Percentiles rank a stretch among this genome's conserved stretches.
Conservation (phyloP, 2,329 filamentous ascomycete species). For the Stemphylium beticola region DNA sequence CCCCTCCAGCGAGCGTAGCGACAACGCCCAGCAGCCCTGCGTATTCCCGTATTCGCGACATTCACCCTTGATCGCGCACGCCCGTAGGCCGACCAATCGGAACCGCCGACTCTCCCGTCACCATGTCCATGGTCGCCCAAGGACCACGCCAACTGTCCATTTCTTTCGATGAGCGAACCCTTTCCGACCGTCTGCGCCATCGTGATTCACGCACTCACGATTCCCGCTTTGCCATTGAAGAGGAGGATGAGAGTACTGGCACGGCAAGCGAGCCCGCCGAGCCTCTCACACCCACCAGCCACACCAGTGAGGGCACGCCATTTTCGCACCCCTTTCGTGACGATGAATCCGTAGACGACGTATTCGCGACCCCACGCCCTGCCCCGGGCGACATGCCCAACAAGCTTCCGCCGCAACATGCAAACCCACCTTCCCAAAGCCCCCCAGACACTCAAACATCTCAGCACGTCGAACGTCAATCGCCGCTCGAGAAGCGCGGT, state of each 20-base stretch:
- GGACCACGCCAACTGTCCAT: constrained; percentile 26
- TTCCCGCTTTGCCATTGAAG: constrained; percentile 41
- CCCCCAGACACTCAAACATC: neutral
- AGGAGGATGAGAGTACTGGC: constrained; percentile 49
- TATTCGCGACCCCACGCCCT: constrained; percentile 24
- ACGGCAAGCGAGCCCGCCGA: constrained; percentile 49
- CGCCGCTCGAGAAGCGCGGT: constrained; percentile 34
- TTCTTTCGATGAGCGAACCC: constrained; percentile 26
- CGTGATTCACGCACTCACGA: constrained; percentile 39
- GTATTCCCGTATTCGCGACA: constrained; percentile 9
- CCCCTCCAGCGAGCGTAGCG: constrained; percentile 45
- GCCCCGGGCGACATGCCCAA: constrained; percentile 8
- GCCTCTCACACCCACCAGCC: constrained; percentile 48
- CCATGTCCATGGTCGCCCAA: constrained; percentile 35
- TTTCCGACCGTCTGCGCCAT: constrained; percentile 29
- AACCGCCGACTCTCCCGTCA: constrained; percentile 9
- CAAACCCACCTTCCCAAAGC: neutral
- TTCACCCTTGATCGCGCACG: constrained; percentile 4
- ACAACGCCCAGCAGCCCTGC: constrained; percentile 6
- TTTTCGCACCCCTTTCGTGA: constrained; percentile 40
- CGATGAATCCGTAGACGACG: constrained; percentile 32
- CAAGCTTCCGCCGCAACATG: constrained; percentile 10
- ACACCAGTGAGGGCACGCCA: constrained; percentile 38
- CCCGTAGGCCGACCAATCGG: constrained; percentile 13
- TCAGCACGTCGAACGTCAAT: constrained; percentile 12